phyloP scores from a whole-genome alignment of 768 basidiomycete species.

The Phlebiopsis gigantea region DNA sequence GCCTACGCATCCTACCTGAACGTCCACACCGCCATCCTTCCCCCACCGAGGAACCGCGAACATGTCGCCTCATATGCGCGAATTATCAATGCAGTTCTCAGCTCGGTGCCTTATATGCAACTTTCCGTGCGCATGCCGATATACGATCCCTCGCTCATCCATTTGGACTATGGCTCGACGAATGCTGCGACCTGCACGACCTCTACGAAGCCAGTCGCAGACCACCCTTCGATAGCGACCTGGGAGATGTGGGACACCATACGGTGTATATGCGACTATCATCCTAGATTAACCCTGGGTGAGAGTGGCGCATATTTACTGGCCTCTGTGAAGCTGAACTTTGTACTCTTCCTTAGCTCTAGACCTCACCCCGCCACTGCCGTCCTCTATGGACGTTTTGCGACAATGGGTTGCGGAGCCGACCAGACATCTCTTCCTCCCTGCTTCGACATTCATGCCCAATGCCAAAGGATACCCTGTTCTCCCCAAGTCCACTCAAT shows the following conservation, averaged over 20 bases:
- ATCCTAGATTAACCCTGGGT: conserved; percentile 69
- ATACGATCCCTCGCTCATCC: conserved; percentile 66
- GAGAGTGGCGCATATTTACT: not conserved
- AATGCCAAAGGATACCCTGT: conserved; percentile 98
- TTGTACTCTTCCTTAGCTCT: conserved; percentile 57
- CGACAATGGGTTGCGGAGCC: conserved; percentile 92
- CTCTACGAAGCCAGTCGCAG: conserved; percentile 9
- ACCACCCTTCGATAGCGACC: conserved; percentile 37
- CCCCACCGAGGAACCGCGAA: conserved; percentile 73
- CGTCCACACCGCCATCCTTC: conserved; percentile 79
- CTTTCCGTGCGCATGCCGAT: conserved; percentile 82
- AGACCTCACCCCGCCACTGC: conserved; percentile 86
- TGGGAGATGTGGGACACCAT: conserved; percentile 99
- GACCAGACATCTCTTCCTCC: conserved; percentile 82
- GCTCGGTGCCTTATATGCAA: conserved; percentile 63
- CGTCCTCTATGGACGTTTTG: conserved; percentile 68
- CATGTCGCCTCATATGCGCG: conserved; percentile 92
- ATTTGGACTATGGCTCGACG: conserved; percentile 19
- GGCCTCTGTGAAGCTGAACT: conserved; percentile 5
- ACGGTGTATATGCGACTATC: conserved; percentile 83
- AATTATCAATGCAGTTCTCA: conserved; percentile 75
- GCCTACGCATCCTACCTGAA: conserved; percentile 91
- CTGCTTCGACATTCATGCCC: conserved; percentile 87
- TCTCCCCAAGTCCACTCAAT: conserved; percentile 87
- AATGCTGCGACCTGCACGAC: conserved; percentile 19